Evolutionary conservation across 163 green algal species (phyloP).

Genomic region (Scenedesmus sp.): DNA sequence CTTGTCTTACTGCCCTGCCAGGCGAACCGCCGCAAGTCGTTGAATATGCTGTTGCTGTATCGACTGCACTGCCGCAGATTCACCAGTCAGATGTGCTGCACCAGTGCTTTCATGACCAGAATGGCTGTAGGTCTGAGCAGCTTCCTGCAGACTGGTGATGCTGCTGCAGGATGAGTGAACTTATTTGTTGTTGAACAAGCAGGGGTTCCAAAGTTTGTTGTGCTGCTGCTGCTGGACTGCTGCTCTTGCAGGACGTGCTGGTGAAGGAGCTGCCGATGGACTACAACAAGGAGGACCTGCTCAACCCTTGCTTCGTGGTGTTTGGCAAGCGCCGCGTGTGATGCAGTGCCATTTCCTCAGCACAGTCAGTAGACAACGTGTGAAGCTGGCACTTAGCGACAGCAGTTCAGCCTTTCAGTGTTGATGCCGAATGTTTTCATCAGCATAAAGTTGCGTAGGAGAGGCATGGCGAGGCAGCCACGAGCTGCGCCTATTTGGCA

Average conservation of each 20-base stretch:
- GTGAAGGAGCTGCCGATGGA: conserved; percentile 60
- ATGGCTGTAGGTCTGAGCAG: too few species aligned
- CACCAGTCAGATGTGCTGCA: too few species aligned
- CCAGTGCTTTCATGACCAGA: too few species aligned
- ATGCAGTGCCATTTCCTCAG: not conserved
- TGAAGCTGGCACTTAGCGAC: too few species aligned
- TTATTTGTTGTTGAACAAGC: not conserved
- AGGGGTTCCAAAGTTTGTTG: too few species aligned
- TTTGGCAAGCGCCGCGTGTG: conserved; percentile 69
- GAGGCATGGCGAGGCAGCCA: not conserved
- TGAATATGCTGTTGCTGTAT: too few species aligned
- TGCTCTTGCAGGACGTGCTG: conserved; percentile 57
- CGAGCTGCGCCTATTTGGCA: not conserved
- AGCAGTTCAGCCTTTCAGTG: too few species aligned
- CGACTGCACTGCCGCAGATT: too few species aligned
- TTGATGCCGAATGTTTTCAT: not conserved
- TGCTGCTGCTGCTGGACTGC: not conserved
- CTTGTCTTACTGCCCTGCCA: too few species aligned
- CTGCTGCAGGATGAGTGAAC: not conserved
- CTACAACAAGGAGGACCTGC: conserved; percentile 83
- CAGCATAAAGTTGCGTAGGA: not conserved
- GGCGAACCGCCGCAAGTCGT: too few species aligned
- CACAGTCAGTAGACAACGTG: not conserved
- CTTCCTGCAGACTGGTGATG: too few species aligned
- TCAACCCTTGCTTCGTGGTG: conserved; percentile 93